A percentile compares a stretch with the other conserved stretches of the same genome.
Evolutionary conservation across 306 rosid species (phyloP).

Genomic region (Luffa aegyptiaca): DNA sequence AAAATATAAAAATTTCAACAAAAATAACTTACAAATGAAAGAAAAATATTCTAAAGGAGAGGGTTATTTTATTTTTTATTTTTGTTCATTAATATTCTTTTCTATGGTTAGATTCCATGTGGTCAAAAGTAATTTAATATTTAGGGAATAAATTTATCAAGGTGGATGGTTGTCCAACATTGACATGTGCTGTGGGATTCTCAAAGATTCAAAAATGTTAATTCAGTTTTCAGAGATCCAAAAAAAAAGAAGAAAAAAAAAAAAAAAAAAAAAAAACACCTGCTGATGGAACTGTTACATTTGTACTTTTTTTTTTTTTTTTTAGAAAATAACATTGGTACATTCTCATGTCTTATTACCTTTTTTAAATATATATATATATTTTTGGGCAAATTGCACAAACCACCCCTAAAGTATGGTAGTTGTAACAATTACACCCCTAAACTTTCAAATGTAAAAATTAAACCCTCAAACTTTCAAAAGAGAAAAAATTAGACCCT

Average conservation of each 20-base stretch:
- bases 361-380: neutral
- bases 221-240: neutral
- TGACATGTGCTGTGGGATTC: slow-evolving; percentile 3
- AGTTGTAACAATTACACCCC: no score
- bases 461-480: no score
- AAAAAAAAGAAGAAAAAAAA: neutral
- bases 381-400: no score
- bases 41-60: neutral
- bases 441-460: no score
- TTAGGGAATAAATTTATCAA: neutral
- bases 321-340: neutral
- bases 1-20: no score
- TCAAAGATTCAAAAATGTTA: neutral
- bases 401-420: no score
- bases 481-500: no score
- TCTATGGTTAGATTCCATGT: neutral
- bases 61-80: neutral
- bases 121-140: neutral
- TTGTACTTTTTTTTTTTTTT: neutral
- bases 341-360: neutral
- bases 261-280: neutral
- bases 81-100: neutral
- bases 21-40: no score
- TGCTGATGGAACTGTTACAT: neutral
- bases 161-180: neutral